Evolutionary conservation across 495 filamentous ascomycete species (phyloP).

Genomic region (Podospora australis): DNA sequence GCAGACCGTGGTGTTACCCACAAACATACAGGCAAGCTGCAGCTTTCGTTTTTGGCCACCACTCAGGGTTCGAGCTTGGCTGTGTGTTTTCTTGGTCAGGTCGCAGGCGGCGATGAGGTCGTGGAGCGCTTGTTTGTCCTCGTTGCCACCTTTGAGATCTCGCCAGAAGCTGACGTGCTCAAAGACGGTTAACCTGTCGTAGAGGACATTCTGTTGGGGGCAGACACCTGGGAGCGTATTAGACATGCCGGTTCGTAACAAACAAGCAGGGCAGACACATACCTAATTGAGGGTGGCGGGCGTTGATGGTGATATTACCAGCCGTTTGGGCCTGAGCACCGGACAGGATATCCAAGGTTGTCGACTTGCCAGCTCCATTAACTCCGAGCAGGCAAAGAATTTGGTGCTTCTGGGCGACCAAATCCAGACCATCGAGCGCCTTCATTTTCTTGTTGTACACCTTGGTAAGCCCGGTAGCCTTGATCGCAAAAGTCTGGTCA

Average conservation of each 20-base stretch:
- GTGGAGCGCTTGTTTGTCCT: constrained; percentile 44
- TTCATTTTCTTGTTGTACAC: constrained; percentile 62
- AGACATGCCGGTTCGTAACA: too few relatives aligned
- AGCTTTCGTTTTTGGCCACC: constrained; percentile 82
- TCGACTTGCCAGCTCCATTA: constrained; percentile 79
- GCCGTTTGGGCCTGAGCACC: constrained; percentile 60
- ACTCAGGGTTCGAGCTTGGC: constrained; percentile 58
- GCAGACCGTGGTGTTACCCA: constrained; percentile 69
- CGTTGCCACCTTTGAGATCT: constrained; percentile 52
- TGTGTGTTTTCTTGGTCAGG: constrained; percentile 56
- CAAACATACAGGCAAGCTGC: constrained; percentile 84
- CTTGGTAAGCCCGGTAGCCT: constrained; percentile 60
- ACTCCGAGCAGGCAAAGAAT: constrained; percentile 74
- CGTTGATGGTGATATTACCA: constrained; percentile 61
- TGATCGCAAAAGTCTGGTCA: constrained; percentile 32
- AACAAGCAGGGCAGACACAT: not conserved
- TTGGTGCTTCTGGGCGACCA: constrained; percentile 60
- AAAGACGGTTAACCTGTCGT: constrained; percentile 67
- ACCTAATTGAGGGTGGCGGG: constrained; percentile 17
- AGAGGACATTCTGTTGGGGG: constrained; percentile 79
- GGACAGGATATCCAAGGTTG: constrained; percentile 73
- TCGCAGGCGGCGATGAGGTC: constrained; percentile 61
- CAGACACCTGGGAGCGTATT: constrained; percentile 51
- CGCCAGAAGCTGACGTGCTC: constrained; percentile 76
- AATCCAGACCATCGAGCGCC: constrained; percentile 59